Evolutionary conservation across 2,329 filamentous ascomycete species (phyloP).

Genomic region (Trichoderma sp.): DNA sequence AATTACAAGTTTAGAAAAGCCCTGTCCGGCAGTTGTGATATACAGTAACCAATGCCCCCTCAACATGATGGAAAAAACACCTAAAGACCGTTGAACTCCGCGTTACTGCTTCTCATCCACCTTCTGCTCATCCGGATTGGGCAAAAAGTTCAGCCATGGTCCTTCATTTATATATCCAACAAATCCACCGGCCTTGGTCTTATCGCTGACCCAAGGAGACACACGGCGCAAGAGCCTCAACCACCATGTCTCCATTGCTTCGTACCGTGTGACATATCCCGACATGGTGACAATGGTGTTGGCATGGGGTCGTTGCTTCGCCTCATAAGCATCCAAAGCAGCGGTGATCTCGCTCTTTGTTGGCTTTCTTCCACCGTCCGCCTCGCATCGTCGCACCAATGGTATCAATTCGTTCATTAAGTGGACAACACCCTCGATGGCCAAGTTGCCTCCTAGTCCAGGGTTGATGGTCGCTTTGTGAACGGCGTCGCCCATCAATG

Average conservation of each 20-base stretch:
- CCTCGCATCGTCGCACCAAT: background rate
- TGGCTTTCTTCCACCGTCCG: background rate
- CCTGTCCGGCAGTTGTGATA: background rate
- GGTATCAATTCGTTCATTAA: constrained; percentile 1
- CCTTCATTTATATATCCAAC: constrained; percentile 3
- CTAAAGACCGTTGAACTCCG: background rate
- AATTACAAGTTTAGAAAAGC: background rate
- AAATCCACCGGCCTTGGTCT: background rate
- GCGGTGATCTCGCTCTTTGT: background rate
- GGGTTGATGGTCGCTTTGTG: constrained; percentile 10
- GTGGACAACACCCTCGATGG: constrained; percentile 6
- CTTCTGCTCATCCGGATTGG: background rate
- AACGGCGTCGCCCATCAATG: background rate
- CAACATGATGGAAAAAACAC: background rate
- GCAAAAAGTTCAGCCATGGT: constrained; percentile 1
- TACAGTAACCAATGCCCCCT: background rate
- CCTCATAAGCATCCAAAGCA: background rate
- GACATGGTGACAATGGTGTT: constrained; percentile 1
- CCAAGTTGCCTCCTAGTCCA: background rate
- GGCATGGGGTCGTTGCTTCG: constrained; percentile 9
- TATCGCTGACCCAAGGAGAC: constrained; percentile 13
- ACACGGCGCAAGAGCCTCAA: constrained; percentile 1
- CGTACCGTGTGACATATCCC: background rate
- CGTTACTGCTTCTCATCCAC: background rate
- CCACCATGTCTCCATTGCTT: constrained; percentile 16